phyloP scores from a whole-genome alignment of 2,329 filamentous ascomycete genomes.

The Emydomyces testavorans region DNA sequence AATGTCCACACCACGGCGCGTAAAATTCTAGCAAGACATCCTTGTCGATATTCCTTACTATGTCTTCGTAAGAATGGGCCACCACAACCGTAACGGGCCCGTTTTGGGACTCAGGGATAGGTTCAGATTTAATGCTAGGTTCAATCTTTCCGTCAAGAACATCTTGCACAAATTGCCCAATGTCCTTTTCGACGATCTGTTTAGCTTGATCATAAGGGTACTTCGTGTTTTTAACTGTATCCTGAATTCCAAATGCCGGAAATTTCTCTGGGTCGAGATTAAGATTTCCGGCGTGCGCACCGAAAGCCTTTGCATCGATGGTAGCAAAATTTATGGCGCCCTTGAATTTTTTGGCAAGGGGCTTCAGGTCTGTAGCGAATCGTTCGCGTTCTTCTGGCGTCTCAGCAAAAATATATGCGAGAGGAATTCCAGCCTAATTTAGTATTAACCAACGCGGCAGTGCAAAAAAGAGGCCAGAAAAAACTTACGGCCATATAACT shows the following conservation, averaged over 20 bases:
- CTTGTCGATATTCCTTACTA: slow-evolving; percentile 89
- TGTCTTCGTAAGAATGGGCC: slow-evolving; percentile 81
- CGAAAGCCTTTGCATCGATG: slow-evolving; percentile 88
- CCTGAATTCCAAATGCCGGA: slow-evolving; percentile 96
- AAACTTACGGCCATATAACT: slow-evolving; percentile 72
- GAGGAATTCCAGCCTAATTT: slow-evolving; percentile 66
- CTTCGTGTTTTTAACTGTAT: slow-evolving; percentile 90
- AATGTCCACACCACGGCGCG: slow-evolving; percentile 70
- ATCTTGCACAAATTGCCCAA: slow-evolving; percentile 74
- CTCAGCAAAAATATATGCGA: slow-evolving; percentile 97
- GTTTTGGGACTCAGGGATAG: slow-evolving; percentile 85
- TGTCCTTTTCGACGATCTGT: slow-evolving; percentile 60
- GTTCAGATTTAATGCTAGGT: slow-evolving; percentile 97
- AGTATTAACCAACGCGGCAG: neutral
- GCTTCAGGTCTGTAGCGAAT: slow-evolving; percentile 66
- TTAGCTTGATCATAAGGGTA: slow-evolving; percentile 82
- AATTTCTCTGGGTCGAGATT: slow-evolving; percentile 94
- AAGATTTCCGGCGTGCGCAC: slow-evolving; percentile 88
- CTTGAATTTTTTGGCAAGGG: slow-evolving; percentile 81
- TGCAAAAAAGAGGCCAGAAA: neutral
- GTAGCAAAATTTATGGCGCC: slow-evolving; percentile 95
- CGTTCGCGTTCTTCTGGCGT: slow-evolving; percentile 75
- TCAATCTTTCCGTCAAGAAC: slow-evolving; percentile 79
- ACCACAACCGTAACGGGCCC: slow-evolving; percentile 79
- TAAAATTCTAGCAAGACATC: slow-evolving; percentile 98